Conservation (phyloP, 192 early-diverging fungal species). For the Backusella australiensis region DNA sequence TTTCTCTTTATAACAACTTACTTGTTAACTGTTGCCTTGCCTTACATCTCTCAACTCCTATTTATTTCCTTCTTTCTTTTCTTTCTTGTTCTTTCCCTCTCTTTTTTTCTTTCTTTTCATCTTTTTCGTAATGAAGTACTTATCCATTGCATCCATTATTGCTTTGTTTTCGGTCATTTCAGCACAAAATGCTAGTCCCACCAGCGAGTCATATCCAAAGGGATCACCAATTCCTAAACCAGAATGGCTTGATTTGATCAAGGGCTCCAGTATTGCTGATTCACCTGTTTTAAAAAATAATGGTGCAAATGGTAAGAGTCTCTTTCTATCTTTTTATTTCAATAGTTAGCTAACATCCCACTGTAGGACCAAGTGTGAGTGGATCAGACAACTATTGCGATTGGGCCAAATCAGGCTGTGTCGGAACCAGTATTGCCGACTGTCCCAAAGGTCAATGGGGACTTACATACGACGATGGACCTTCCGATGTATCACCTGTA, state of each 20-base stretch:
- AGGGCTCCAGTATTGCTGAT: slow-evolving; percentile 37
- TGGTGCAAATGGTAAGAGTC: slow-evolving; percentile 17
- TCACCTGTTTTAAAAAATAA: slow-evolving; percentile 39
- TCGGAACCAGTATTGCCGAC: slow-evolving; percentile 28
- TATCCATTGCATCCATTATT: not conserved
- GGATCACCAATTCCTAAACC: slow-evolving; percentile 34
- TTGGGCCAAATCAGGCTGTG: slow-evolving; percentile 53
- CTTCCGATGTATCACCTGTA: slow-evolving; percentile 40
- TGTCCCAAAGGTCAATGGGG: slow-evolving; percentile 58
- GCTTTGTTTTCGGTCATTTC: not conserved
- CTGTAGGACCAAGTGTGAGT: slow-evolving; percentile 14
- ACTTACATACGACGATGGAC: slow-evolving; percentile 59
- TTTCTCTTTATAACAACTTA: not conserved
- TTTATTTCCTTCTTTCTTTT: not conserved
- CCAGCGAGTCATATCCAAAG: slow-evolving; percentile 36
- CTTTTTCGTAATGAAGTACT: not conserved
- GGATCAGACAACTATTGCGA: slow-evolving; percentile 39
- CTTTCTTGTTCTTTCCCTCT: not conserved
- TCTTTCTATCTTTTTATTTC: too few relatives aligned
- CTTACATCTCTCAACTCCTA: not conserved
- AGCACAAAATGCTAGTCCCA: not conserved
- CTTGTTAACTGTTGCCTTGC: not conserved
- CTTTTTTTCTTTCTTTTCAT: not conserved
- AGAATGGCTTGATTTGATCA: slow-evolving; percentile 42
- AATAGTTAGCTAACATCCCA: too few relatives aligned